Conservation (phyloP, 2,329 filamentous ascomycete genomes). For the Blastomyces emzantsi region DNA sequence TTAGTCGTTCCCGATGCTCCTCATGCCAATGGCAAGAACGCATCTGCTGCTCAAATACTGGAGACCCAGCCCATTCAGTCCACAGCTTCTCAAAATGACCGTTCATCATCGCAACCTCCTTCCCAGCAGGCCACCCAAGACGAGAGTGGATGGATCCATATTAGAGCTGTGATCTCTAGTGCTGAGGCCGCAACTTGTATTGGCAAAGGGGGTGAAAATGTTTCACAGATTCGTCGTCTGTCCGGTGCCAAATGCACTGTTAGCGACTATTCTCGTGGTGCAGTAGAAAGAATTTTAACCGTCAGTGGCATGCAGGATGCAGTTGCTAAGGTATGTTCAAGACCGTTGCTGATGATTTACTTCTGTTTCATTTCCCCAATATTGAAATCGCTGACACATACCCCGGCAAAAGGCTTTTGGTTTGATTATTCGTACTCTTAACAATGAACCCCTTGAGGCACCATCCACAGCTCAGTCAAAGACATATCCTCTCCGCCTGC, state of each 20-base stretch:
- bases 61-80: conserved; percentile 53
- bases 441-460: conserved; percentile 86
- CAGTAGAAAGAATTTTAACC: conserved; percentile 93
- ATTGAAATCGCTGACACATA: conserved; percentile 18
- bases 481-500: conserved; percentile 89
- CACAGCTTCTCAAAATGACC: conserved; percentile 47
- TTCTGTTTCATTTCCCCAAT: conserved; percentile 11
- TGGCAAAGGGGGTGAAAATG: conserved; percentile 97
- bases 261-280: conserved; percentile 94
- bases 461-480: conserved; percentile 90
- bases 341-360: conserved; percentile 6
- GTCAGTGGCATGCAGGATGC: conserved; percentile 95
- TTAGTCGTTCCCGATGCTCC: conserved; percentile 58
- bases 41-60: conserved; percentile 27
- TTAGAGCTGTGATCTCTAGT: conserved; percentile 93
- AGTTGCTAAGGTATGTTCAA: conserved; percentile 70
- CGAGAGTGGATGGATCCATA: conserved; percentile 93
- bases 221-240: conserved; percentile 89
- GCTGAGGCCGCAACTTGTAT: conserved; percentile 96
- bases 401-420: conserved; percentile 67
- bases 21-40: conserved; percentile 45
- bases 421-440: conserved; percentile 93
- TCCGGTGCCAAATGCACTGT: conserved; percentile 98
- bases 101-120: conserved; percentile 33
- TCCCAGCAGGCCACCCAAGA: conserved; percentile 55